Evolutionary conservation across 495 filamentous ascomycete genomes (phyloP).

Genomic region (Glutinoglossum americanum): DNA sequence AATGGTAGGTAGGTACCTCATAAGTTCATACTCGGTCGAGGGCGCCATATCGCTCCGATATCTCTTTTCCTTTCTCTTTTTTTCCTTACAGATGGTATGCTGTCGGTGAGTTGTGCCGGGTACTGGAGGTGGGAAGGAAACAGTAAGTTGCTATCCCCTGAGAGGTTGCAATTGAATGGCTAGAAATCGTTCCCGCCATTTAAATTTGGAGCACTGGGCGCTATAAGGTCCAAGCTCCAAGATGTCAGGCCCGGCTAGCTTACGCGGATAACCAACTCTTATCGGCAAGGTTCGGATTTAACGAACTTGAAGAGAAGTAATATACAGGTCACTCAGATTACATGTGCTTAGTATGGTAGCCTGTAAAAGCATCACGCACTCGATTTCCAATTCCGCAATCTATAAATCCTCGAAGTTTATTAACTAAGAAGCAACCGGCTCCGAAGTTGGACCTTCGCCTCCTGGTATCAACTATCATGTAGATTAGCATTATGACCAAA

Average conservation of each 20-base stretch:
- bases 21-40: background rate
- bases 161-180: no score
- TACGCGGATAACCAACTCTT: background rate
- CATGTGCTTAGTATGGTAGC: background rate
- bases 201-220: background rate
- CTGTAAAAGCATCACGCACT: background rate
- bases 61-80: no score
- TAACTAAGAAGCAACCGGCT: background rate
- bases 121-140: no score
- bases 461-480: constrained; percentile 8
- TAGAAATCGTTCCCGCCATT: no score
- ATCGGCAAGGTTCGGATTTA: no score
- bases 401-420: background rate
- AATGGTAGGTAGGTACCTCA: background rate
- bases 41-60: background rate
- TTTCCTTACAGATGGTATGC: no score
- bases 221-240: background rate
- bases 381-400: background rate
- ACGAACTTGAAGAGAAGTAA: no score
- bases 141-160: no score
- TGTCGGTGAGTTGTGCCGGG: no score
- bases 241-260: background rate
- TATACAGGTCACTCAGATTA: background rate
- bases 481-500: background rate
- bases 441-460: constrained; percentile 8